Conservation (phyloP, 495 filamentous ascomycete species). For the Delitschia confertaspora region DNA sequence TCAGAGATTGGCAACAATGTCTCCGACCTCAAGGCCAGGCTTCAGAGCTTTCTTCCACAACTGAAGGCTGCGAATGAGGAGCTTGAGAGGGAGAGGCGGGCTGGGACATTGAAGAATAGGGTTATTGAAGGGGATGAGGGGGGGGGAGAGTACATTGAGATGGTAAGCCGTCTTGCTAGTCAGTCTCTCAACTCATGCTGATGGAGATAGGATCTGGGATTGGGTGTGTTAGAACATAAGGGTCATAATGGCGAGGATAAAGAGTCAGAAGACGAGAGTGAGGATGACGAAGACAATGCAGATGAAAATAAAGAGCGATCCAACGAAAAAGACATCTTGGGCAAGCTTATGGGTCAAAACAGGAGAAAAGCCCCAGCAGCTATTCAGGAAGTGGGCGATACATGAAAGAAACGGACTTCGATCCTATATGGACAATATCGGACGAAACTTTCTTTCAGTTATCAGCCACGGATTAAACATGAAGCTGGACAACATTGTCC, state of each 20-base stretch:
- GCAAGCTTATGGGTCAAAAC: constrained; percentile 21
- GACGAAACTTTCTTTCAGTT: too few species aligned
- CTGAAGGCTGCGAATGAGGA: constrained; percentile 26
- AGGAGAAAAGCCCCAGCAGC: constrained; percentile 2
- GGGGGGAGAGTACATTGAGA: constrained; percentile 26
- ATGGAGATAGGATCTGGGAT: constrained; percentile 21
- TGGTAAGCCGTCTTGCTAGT: constrained; percentile 10
- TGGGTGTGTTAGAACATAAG: constrained; percentile 26
- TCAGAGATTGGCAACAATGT: too few species aligned
- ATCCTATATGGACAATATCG: too few species aligned
- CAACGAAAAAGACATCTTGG: constrained; percentile 16
- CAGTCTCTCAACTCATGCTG: background rate
- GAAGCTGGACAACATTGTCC: too few species aligned
- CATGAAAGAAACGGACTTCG: too few species aligned
- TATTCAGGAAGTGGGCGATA: constrained; percentile 13
- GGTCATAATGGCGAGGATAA: constrained; percentile 7
- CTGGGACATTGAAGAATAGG: constrained; percentile 16
- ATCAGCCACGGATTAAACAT: too few species aligned
- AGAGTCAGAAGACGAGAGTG: constrained; percentile 1
- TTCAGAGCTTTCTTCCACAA: constrained; percentile 23
- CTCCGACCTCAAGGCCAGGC: constrained; percentile 9
- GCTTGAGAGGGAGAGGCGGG: constrained; percentile 14
- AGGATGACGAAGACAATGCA: constrained; percentile 7
- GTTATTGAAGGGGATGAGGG: constrained; percentile 15
- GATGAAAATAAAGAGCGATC: too few species aligned